Evolutionary conservation across 1,284 basidiomycete species (phyloP).

Genomic region (Ganoderma multipileum): DNA sequence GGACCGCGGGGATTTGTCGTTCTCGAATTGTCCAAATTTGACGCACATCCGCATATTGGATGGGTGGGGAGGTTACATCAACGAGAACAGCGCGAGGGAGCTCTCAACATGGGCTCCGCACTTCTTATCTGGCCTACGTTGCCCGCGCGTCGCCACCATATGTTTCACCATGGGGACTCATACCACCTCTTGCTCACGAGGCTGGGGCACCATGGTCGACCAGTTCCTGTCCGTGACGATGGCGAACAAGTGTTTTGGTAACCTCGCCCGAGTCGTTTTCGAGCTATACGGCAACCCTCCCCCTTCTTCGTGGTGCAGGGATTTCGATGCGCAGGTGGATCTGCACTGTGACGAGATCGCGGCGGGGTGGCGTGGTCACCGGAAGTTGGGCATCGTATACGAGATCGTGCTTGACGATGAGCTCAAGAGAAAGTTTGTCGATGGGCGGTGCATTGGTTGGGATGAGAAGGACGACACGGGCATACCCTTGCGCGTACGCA

Average conservation of each 20-base stretch:
- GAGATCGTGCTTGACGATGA: not conserved
- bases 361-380: not conserved
- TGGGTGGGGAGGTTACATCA: not conserved
- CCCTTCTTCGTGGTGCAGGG: no score
- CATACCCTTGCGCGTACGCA: not conserved
- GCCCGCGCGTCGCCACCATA: not conserved
- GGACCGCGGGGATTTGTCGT: not conserved
- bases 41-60: not conserved
- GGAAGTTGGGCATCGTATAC: not conserved
- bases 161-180: not conserved
- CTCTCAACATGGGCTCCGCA: not conserved
- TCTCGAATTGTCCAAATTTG: not conserved
- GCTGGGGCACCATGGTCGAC: not conserved
- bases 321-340: not conserved
- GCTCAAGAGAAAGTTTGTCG: not conserved
- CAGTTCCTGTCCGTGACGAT: not conserved
- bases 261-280: not conserved
- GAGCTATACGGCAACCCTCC: not conserved
- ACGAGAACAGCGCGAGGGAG: not conserved
- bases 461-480: not conserved
- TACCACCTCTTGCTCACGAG: not conserved
- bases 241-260: not conserved
- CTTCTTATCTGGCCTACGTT: not conserved
- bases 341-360: not conserved
- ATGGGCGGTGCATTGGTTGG: not conserved